Percentiles rank a stretch among this genome's conserved stretches.
These are phyloP conservation scores for Hygrophorus pudorinus DNA, from an alignment of 768 basidiomycete species.

Conservation along the genomic window DNA sequence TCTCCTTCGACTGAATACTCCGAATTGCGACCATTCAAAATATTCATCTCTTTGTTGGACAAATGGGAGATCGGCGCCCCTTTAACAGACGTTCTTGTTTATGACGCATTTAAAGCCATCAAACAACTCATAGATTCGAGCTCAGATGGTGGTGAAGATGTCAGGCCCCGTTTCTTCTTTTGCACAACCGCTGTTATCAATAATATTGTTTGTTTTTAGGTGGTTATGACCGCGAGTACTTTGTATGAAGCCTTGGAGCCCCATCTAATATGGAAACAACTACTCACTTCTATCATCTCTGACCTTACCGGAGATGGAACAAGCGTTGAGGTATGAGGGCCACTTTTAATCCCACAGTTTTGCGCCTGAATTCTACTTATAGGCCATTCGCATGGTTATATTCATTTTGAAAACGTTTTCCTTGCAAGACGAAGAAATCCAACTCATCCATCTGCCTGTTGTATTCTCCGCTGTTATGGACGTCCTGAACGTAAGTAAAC, in stretches of 20 bases:
- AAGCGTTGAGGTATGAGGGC: constrained; percentile 35
- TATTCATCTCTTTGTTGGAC: constrained; percentile 89
- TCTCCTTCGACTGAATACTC: constrained; percentile 62
- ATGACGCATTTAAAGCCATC: constrained; percentile 72
- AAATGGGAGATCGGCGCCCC: constrained; percentile 92
- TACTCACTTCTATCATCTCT: constrained; percentile 47
- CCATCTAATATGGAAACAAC: constrained; percentile 71
- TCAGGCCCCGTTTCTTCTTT: constrained; percentile 15
- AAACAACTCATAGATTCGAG: constrained; percentile 42
- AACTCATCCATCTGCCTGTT: constrained; percentile 69
- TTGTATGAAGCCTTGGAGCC: constrained; percentile 93
- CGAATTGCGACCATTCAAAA: constrained; percentile 84
- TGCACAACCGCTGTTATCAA: not conserved
- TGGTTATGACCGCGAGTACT: constrained; percentile 75
- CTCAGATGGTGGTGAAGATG: constrained; percentile 51
- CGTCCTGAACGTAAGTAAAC: constrained; percentile 42
- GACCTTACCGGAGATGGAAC: constrained; percentile 39
- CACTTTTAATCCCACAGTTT: not conserved
- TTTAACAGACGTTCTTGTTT: constrained; percentile 68
- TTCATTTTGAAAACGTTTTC: constrained; percentile 72
- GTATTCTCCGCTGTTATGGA: constrained; percentile 64
- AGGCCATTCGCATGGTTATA: constrained; percentile 59
- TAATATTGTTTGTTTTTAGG: constrained; percentile 25
- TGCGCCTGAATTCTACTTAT: constrained; percentile 6
- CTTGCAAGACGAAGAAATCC: constrained; percentile 78